A percentile compares a stretch with the other conserved stretches of the same genome.
phyloP scores from a whole-genome alignment of 371 early-diverging fungal genomes.

The Mucor irregularis region DNA sequence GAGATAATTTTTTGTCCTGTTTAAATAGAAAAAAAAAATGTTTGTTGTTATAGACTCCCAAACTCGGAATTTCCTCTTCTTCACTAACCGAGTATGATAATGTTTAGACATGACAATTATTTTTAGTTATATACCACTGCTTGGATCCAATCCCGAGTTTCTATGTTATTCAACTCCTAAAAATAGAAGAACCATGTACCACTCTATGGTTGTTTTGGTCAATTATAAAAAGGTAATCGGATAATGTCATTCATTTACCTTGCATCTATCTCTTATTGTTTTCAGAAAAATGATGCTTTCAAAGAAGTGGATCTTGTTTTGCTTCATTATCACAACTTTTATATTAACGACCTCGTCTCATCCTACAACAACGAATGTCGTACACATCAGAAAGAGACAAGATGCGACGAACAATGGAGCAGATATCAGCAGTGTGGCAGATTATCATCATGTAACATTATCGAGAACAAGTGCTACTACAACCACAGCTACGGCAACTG shows the following conservation, averaged over 20 bases:
- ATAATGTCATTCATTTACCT: background rate
- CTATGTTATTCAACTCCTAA: background rate
- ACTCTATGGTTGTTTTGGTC: background rate
- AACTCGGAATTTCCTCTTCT: constrained; percentile 13
- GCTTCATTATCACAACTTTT: background rate
- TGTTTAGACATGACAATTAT: background rate
- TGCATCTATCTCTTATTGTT: background rate
- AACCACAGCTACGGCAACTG: background rate
- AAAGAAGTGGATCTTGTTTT: background rate
- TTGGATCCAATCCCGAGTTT: constrained; percentile 7
- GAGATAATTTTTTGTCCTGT: background rate
- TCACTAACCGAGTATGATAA: constrained; percentile 1
- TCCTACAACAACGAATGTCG: background rate
- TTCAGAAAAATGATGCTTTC: background rate
- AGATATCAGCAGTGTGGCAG: background rate
- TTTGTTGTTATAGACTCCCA: constrained; percentile 13
- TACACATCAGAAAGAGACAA: constrained; percentile 6
- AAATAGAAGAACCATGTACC: constrained; percentile 7
- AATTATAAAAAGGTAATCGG: background rate
- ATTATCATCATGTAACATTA: background rate
- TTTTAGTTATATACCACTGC: background rate
- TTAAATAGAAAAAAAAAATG: constrained; percentile 20
- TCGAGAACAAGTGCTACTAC: background rate
- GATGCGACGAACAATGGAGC: background rate
- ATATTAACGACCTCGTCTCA: background rate